These are phyloP conservation scores for Nemania sp. DNA, from an alignment of 2,329 filamentous ascomycete genomes.

Conservation along the genomic window DNA sequence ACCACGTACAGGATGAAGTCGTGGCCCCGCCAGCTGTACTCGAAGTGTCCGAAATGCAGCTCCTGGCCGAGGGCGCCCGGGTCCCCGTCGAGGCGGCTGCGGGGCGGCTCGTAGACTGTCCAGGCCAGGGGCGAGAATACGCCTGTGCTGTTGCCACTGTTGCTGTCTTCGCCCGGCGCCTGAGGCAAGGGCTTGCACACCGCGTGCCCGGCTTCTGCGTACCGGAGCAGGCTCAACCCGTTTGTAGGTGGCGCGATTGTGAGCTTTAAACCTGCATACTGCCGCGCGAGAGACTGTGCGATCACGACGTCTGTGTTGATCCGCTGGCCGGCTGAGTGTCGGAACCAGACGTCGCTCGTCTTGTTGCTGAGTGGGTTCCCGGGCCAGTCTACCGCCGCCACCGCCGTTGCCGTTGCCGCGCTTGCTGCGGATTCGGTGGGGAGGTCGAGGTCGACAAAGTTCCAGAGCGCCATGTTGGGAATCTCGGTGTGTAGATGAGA, in stretches of 20 bases:
- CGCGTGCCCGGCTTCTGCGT: constrained; percentile 58
- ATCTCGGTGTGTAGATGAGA: too few species aligned
- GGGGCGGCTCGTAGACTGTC: constrained; percentile 56
- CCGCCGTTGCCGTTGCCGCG: not conserved
- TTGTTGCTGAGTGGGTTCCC: constrained; percentile 20
- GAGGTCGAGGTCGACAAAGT: too few species aligned
- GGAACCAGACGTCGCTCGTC: constrained; percentile 52
- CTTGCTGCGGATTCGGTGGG: not conserved
- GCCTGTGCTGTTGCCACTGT: constrained; percentile 54
- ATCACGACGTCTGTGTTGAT: constrained; percentile 60
- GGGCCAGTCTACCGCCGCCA: not conserved
- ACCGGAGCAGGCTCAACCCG: constrained; percentile 56
- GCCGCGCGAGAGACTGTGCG: constrained; percentile 54
- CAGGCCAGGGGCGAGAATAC: constrained; percentile 52
- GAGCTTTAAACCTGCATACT: constrained; percentile 59
- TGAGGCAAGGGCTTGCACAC: constrained; percentile 46
- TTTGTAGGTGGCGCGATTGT: constrained; percentile 52
- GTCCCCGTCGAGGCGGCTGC: constrained; percentile 56
- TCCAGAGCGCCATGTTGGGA: too few species aligned
- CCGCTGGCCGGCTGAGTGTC: constrained; percentile 56
- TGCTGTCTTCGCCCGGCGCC: constrained; percentile 51
- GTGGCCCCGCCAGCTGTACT: constrained; percentile 56
- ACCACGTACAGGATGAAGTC: constrained; percentile 60
- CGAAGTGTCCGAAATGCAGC: constrained; percentile 57
- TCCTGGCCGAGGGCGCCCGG: constrained; percentile 52